Conservation (phyloP, 371 early-diverging fungal genomes). For the Saksenaea vasiformis region DNA sequence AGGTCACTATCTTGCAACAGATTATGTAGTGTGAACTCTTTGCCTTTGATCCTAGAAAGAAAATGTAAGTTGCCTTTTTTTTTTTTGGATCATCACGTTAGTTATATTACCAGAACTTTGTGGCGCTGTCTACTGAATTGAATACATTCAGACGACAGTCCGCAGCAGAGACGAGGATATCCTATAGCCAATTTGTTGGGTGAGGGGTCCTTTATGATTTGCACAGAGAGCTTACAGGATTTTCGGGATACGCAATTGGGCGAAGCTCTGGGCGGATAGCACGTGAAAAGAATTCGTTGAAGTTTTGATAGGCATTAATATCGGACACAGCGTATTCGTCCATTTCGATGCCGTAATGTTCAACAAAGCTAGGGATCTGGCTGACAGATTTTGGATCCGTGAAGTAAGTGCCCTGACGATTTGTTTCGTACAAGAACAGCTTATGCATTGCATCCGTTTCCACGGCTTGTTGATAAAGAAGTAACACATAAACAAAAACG, state of each 20-base stretch:
- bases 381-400: constrained; percentile 60
- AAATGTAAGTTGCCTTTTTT: constrained; percentile 2
- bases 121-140: constrained; percentile 54
- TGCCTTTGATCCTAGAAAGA: constrained; percentile 63
- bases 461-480: constrained; percentile 30
- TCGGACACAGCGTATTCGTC: constrained; percentile 45
- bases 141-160: constrained; percentile 70
- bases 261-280: constrained; percentile 64
- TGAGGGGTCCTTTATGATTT: background rate
- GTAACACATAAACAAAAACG: background rate
- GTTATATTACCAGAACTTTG: constrained; percentile 59
- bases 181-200: background rate
- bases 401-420: constrained; percentile 70
- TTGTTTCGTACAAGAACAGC: constrained; percentile 51
- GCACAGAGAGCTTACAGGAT: constrained; percentile 34
- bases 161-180: constrained; percentile 59
- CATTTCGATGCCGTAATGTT: constrained; percentile 58
- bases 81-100: background rate
- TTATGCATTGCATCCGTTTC: constrained; percentile 47
- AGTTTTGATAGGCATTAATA: constrained; percentile 52
- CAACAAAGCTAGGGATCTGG: constrained; percentile 66
- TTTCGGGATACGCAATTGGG: constrained; percentile 42
- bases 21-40: constrained; percentile 54
- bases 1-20: constrained; percentile 51
- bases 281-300: constrained; percentile 81